phyloP scores from a whole-genome alignment of 1,139 yeast genomes.

The Hansenula anomala region DNA sequence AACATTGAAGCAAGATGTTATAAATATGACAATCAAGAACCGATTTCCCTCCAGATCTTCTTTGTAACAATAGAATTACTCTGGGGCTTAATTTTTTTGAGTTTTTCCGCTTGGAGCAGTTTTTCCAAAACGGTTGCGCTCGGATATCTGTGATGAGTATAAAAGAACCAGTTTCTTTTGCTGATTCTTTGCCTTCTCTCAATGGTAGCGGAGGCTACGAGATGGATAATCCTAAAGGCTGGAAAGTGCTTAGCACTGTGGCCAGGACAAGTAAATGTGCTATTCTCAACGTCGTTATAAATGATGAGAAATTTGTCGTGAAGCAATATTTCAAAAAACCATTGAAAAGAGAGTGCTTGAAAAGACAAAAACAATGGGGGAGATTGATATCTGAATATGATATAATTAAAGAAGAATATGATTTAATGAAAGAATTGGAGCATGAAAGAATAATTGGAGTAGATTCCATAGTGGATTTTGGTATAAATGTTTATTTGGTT shows the following conservation, averaged over 20 bases:
- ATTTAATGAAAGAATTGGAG: background rate
- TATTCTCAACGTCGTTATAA: background rate
- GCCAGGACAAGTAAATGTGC: constrained; percentile 1
- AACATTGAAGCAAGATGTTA: no score
- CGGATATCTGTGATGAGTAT: no score
- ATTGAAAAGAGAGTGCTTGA: constrained; percentile 4
- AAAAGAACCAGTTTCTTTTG: no score
- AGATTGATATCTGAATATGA: background rate
- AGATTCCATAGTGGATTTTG: constrained; percentile 1
- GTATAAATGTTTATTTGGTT: constrained; percentile 4
- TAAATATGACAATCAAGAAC: no score
- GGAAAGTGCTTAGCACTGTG: background rate
- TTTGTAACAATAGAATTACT: no score
- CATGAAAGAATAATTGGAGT: constrained; percentile 3
- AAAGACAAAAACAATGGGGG: background rate
- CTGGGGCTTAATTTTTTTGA: no score
- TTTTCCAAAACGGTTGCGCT: no score
- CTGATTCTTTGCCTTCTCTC: no score
- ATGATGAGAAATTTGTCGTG: background rate
- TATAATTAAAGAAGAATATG: constrained; percentile 5
- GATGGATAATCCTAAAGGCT: background rate
- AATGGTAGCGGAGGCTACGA: background rate
- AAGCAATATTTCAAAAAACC: constrained; percentile 8
- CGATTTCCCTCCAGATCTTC: no score
- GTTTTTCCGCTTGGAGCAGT: no score